A percentile compares a stretch with the other conserved stretches of the same genome.
phyloP scores from a whole-genome alignment of 2,329 filamentous ascomycete species.

The Pseudogymnoascus sp. region DNA sequence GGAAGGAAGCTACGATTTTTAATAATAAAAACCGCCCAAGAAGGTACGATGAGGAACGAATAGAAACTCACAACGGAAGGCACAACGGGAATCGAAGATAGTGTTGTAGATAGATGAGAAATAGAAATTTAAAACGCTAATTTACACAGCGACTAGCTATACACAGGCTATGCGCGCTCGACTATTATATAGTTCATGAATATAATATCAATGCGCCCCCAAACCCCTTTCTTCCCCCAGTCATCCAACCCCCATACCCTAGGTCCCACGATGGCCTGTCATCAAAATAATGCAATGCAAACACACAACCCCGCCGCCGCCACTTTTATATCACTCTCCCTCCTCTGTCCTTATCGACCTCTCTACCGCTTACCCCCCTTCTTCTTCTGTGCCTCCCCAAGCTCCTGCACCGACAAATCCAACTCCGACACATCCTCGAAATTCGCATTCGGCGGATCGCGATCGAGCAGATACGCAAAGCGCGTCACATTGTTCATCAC shows the following conservation, averaged over 20 bases:
- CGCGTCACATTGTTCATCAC: neutral
- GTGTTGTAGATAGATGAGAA: neutral
- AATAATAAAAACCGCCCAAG: no score
- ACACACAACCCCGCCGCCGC: neutral
- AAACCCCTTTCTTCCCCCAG: neutral
- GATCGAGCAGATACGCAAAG: neutral
- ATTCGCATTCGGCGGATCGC: neutral
- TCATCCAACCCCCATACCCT: neutral
- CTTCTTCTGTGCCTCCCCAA: neutral
- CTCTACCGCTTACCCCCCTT: slow-evolving; percentile 11
- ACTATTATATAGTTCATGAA: neutral
- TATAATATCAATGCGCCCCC: neutral
- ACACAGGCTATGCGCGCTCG: neutral
- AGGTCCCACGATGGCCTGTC: neutral
- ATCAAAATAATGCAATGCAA: neutral
- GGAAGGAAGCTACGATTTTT: neutral
- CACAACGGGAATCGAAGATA: no score
- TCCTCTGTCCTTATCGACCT: slow-evolving; percentile 3
- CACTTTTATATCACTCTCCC: no score
- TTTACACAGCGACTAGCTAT: neutral
- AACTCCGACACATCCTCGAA: slow-evolving; percentile 4
- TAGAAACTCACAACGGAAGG: no score
- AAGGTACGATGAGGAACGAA: neutral
- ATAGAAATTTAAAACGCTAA: neutral
- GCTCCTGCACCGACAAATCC: neutral